Percentiles rank a stretch among this genome's conserved stretches.
Conservation (phyloP, 2,329 filamentous ascomycete genomes). For the Dothidotthia symphoricarpi region DNA sequence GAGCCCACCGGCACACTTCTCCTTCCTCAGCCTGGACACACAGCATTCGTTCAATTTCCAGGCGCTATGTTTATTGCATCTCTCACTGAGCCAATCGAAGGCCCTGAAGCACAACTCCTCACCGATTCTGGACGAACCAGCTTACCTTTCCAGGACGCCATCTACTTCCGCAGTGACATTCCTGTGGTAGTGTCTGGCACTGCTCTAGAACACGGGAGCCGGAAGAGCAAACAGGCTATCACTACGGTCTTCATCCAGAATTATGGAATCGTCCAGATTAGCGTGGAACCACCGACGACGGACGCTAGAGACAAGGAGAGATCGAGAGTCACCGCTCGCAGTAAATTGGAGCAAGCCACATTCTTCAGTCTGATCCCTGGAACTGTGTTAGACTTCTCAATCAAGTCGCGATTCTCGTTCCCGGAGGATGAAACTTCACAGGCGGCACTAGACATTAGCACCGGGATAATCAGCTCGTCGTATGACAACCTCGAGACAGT, state of each 20-base stretch:
- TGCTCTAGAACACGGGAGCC: constrained; percentile 47
- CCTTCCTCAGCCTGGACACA: constrained; percentile 73
- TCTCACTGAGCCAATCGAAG: constrained; percentile 64
- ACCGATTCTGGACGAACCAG: constrained; percentile 30
- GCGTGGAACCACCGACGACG: constrained; percentile 57
- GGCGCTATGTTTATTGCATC: constrained; percentile 76
- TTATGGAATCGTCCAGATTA: constrained; percentile 58
- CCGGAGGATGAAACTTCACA: constrained; percentile 67
- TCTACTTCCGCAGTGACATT: constrained; percentile 66
- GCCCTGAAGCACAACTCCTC: constrained; percentile 73
- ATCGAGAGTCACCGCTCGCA: constrained; percentile 69
- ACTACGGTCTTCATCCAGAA: constrained; percentile 57
- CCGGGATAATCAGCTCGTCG: constrained; percentile 75
- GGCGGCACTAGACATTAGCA: constrained; percentile 76
- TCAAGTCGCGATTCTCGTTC: constrained; percentile 65
- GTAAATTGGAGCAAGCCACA: constrained; percentile 89
- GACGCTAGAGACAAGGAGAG: constrained; percentile 49
- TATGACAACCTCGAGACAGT: constrained; percentile 71
- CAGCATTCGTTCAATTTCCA: constrained; percentile 79
- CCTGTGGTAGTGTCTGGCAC: constrained; percentile 52
- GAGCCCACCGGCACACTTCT: constrained; percentile 56
- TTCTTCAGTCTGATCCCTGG: constrained; percentile 82
- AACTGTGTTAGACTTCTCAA: constrained; percentile 84
- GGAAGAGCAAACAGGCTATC: constrained; percentile 40
- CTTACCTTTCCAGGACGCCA: constrained; percentile 76